Evolutionary conservation across 108 stramenopile species (phyloP).

Genomic region (Nannochloropsis gaditana): DNA sequence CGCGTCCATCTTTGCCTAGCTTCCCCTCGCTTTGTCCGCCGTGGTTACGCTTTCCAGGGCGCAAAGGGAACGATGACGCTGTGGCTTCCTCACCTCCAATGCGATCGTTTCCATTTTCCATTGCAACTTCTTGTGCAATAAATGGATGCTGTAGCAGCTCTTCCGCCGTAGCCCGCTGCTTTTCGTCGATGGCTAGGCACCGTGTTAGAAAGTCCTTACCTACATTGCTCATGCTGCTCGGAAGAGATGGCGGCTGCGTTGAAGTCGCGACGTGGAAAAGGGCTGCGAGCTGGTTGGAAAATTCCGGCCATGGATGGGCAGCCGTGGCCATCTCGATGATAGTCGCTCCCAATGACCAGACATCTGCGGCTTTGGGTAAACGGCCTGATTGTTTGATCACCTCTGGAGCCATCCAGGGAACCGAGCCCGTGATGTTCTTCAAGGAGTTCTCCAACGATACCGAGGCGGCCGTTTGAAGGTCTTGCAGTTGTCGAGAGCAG

Average conservation of each 20-base stretch:
- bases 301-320: conserved; percentile 51
- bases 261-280: conserved; percentile 54
- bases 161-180: conserved; percentile 27
- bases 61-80: too few relatives aligned
- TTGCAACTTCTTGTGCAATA: not conserved
- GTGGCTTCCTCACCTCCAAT: too few relatives aligned
- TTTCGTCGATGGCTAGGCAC: conserved; percentile 31
- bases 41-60: too few relatives aligned
- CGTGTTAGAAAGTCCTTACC: conserved; percentile 33
- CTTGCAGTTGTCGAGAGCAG: conserved; percentile 50
- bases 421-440: conserved; percentile 48
- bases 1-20: too few relatives aligned
- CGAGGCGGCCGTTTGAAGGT: conserved; percentile 23
- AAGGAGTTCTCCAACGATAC: conserved; percentile 3
- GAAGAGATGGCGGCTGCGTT: conserved; percentile 35
- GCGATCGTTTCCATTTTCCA: too few relatives aligned
- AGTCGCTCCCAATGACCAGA: conserved; percentile 53
- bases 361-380: conserved; percentile 45
- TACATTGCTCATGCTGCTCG: not conserved
- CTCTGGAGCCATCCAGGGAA: conserved; percentile 66
- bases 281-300: conserved; percentile 51
- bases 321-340: conserved; percentile 57
- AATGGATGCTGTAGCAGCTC: conserved; percentile 41
- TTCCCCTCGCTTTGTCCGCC: too few relatives aligned
- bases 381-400: conserved; percentile 54